These are phyloP conservation scores for Trichoderma atroviride DNA, from an alignment of 2,329 filamentous ascomycete genomes.

Conservation along the genomic window DNA sequence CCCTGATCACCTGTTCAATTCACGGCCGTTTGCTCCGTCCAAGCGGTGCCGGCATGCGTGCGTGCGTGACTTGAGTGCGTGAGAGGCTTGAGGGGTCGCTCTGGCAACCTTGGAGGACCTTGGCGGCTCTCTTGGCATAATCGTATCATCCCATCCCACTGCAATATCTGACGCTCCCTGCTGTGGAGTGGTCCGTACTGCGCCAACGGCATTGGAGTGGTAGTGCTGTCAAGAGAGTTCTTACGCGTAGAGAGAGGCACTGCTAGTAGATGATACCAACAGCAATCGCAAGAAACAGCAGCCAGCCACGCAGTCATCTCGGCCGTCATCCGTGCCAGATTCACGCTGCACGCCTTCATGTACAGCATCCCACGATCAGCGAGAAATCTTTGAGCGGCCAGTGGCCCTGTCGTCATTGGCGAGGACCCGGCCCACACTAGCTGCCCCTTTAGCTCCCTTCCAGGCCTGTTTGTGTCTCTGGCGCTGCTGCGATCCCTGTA, in stretches of 20 bases:
- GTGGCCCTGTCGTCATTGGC: slow-evolving; percentile 20
- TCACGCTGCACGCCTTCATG: slow-evolving; percentile 13
- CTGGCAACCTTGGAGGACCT: slow-evolving; percentile 10
- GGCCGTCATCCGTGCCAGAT: not conserved
- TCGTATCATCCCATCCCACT: slow-evolving; percentile 5
- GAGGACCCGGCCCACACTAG: slow-evolving; percentile 10
- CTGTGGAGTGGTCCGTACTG: not conserved
- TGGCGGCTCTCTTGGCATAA: slow-evolving; percentile 16
- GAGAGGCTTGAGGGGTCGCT: slow-evolving; percentile 13
- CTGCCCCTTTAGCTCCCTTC: slow-evolving; percentile 16
- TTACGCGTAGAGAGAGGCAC: not conserved
- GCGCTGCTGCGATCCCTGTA: slow-evolving; percentile 15
- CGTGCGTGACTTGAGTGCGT: slow-evolving; percentile 18
- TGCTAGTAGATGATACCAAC: not conserved
- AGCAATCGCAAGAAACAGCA: not conserved
- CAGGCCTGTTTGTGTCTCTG: slow-evolving; percentile 15
- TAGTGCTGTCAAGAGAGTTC: not conserved
- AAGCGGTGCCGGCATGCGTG: not conserved
- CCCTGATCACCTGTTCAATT: slow-evolving; percentile 12
- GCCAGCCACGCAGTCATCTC: not conserved
- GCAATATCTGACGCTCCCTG: not conserved
- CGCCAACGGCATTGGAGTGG: not conserved
- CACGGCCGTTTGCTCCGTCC: not conserved
- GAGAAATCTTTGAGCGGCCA: slow-evolving; percentile 4
- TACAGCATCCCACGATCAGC: slow-evolving; percentile 7